Percentiles rank a stretch among this genome's conserved stretches.
Conservation (phyloP, 441 rosid genomes). For the Biscutella laevigata region DNA sequence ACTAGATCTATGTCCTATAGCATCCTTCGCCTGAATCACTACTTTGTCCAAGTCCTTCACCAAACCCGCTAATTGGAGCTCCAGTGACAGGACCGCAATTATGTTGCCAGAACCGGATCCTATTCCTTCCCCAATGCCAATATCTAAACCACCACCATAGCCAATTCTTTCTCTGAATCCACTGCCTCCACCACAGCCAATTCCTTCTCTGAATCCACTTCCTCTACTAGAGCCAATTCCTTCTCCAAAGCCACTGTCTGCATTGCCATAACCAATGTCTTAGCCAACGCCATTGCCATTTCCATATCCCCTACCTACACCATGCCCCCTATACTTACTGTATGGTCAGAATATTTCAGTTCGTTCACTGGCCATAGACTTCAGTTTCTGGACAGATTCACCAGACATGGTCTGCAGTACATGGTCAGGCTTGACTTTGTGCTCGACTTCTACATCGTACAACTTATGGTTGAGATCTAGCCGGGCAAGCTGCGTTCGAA, state of each 20-base stretch:
- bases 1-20: conserved; percentile 10
- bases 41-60: no score
- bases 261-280: conserved; percentile 17
- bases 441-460: no score
- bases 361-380: background rate
- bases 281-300: conserved; percentile 14
- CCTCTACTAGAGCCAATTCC: conserved; percentile 18
- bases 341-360: conserved; percentile 1
- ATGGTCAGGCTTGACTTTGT: background rate
- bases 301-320: conserved; percentile 23
- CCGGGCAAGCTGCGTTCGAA: conserved; percentile 29
- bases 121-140: conserved; percentile 26
- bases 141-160: conserved; percentile 15
- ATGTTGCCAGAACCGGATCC: conserved; percentile 21
- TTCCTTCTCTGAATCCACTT: conserved; percentile 9
- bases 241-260: conserved; percentile 11
- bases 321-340: conserved; percentile 24
- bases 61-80: conserved; percentile 20
- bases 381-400: background rate
- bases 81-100: conserved; percentile 17
- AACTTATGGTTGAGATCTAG: conserved; percentile 4
- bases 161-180: conserved; percentile 22
- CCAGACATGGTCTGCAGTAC: background rate
- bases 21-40: no score
- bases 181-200: conserved; percentile 3